Evolutionary conservation across 2,329 filamentous ascomycete species (phyloP), one percentile per base, ranked within the genome.

Genomic region (Hymenotorrendiella dingleyae): DNA sequence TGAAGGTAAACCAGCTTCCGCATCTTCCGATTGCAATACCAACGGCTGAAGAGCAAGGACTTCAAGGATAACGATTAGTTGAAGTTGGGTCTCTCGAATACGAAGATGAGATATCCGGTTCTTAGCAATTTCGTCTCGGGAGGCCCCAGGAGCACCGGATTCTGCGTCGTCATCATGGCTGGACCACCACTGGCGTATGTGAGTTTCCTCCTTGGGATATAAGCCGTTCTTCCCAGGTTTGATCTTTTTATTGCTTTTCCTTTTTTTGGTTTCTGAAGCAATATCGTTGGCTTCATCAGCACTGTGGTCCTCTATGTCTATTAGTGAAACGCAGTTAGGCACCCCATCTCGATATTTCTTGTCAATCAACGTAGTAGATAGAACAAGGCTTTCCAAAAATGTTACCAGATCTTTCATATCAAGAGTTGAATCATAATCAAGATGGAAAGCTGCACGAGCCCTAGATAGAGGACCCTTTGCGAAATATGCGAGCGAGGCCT

Each of bases 401-500:
- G 73, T 68, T 7, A 84, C 70, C 14, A 90, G 67, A 37, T 87
- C 77, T 19, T 67, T 65, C 62, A 82, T 78, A 29, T 80, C 71
- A 16, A 82, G 64, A 17, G 71, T 75, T 6, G 73, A 67, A 58
- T 82, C 77, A 39, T 75, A 74, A 47, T 80, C 74, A 11, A 79
- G 65, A 44, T 81, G 77, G 49, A 87, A 87, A 11, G 80, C 76
- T 35, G 82, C 83, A 46, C 86, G 76, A 34, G 84, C 82, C 53
- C 85, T 75, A 33, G 86, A 86, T 16, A 93, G 67, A 1, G 86
- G 84, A 1, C 86, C 86, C 66, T 93, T 93, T 16, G 82, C 82
- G 63, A 91, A 90, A 62, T 90, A 93, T 45, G 86, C 86, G 43
- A 91, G 67, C 3, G 86, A 87, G 24, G 84, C 86, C 73, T 86